These are phyloP conservation scores for Curvularia sp. DNA, from an alignment of 2,329 filamentous ascomycete genomes.

Conservation along the genomic window DNA sequence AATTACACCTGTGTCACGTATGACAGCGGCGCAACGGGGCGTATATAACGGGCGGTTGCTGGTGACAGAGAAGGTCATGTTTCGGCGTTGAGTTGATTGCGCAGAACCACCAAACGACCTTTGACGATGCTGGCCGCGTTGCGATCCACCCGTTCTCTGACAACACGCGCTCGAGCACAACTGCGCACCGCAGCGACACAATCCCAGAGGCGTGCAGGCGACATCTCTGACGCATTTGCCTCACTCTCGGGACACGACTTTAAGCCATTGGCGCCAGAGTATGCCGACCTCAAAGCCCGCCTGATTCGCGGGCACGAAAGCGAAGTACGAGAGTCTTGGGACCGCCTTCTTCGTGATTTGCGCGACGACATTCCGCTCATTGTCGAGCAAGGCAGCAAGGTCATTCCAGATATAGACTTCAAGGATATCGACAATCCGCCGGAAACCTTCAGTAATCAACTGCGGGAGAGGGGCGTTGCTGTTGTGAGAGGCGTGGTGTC, in stretches of 20 bases:
- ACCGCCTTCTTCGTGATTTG: slow-evolving; percentile 53
- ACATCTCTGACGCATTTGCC: slow-evolving; percentile 60
- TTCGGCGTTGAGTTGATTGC: slow-evolving; percentile 12
- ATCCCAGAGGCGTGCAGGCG: slow-evolving; percentile 56
- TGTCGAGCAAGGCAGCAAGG: slow-evolving; percentile 51
- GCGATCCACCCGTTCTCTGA: slow-evolving; percentile 36
- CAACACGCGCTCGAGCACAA: slow-evolving; percentile 29
- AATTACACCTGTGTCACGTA: slow-evolving; percentile 10
- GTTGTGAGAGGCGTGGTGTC: slow-evolving; percentile 57
- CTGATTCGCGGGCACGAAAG: slow-evolving; percentile 59
- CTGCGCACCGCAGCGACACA: slow-evolving; percentile 43
- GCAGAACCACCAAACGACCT: slow-evolving; percentile 9
- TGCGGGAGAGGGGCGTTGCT: slow-evolving; percentile 64
- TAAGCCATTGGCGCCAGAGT: slow-evolving; percentile 54
- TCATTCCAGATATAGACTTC: slow-evolving; percentile 58
- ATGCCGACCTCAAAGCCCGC: slow-evolving; percentile 55
- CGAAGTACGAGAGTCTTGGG: slow-evolving; percentile 56
- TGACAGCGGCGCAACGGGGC: slow-evolving; percentile 11
- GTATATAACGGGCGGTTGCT: slow-evolving; percentile 33
- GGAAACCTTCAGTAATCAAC: slow-evolving; percentile 63
- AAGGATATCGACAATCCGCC: slow-evolving; percentile 58
- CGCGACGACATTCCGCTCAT: slow-evolving; percentile 57
- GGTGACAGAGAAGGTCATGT: slow-evolving; percentile 18
- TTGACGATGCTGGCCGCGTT: slow-evolving; percentile 41
- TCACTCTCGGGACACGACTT: slow-evolving; percentile 58